Percentiles rank a stretch among this genome's conserved stretches.
Evolutionary conservation across 768 basidiomycete species (phyloP).

Genomic region (Clathrus columnatus): DNA sequence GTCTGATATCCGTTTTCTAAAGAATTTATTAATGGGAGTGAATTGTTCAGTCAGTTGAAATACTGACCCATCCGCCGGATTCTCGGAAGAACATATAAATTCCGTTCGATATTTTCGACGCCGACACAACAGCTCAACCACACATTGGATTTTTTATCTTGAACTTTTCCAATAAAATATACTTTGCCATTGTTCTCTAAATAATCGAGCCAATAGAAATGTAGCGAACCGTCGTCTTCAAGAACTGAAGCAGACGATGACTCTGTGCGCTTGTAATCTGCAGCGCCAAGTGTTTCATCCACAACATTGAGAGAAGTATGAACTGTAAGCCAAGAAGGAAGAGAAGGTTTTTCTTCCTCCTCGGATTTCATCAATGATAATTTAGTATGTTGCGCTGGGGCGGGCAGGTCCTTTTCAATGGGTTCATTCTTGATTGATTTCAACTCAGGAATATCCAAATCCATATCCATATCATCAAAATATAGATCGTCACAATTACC

Average conservation of each 20-base stretch:
- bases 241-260: conserved; percentile 47
- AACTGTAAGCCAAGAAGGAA: conserved; percentile 61
- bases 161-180: conserved; percentile 86
- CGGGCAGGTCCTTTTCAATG: conserved; percentile 15
- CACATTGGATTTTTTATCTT: conserved; percentile 56
- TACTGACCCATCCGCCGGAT: conserved; percentile 43
- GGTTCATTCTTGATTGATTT: conserved; percentile 18
- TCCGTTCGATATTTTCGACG: conserved; percentile 79
- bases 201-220: conserved; percentile 96
- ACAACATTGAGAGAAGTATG: conserved; percentile 64
- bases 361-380: conserved; percentile 35
- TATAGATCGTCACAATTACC: conserved; percentile 47
- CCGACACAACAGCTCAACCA: conserved; percentile 86
- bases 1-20: conserved; percentile 45
- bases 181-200: conserved; percentile 79
- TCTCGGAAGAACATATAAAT: conserved; percentile 83
- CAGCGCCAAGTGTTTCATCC: conserved; percentile 47
- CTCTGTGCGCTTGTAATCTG: conserved; percentile 17
- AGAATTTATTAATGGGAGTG: conserved; percentile 4
- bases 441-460: conserved; percentile 18
- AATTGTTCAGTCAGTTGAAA: not conserved
- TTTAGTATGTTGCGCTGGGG: conserved; percentile 14
- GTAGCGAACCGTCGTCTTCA: conserved; percentile 76
- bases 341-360: conserved; percentile 22
- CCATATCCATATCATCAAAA: conserved; percentile 14